phyloP scores from a whole-genome alignment of 495 filamentous ascomycete genomes.

The Neurospora sublineolata region DNA sequence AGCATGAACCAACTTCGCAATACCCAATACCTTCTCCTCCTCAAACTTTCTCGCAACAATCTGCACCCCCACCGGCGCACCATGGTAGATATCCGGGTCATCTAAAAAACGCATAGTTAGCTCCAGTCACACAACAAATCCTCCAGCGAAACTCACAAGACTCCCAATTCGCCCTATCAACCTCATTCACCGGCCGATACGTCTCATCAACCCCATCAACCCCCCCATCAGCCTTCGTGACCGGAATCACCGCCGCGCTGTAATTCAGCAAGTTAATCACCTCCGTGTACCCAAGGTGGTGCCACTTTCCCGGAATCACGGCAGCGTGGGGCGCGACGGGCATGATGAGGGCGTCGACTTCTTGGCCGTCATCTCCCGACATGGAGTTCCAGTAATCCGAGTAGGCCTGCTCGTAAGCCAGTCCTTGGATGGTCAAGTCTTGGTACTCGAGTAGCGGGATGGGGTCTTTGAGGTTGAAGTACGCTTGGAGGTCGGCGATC shows the following conservation, averaged over 20 bases:
- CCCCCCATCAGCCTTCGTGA: constrained; percentile 32
- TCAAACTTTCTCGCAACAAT: constrained; percentile 35
- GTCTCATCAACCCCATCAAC: constrained; percentile 18
- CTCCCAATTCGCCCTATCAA: constrained; percentile 27
- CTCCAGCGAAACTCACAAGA: constrained; percentile 17
- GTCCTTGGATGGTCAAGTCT: constrained; percentile 10
- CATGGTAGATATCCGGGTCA: constrained; percentile 37
- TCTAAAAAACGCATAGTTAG: constrained; percentile 12
- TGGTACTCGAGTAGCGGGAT: constrained; percentile 28
- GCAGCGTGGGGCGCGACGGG: constrained; percentile 49
- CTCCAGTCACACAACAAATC: not conserved
- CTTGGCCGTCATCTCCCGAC: constrained; percentile 19
- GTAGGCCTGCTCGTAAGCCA: constrained; percentile 21
- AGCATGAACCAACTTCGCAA: constrained; percentile 16
- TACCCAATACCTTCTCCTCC: constrained; percentile 38
- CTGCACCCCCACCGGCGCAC: constrained; percentile 38
- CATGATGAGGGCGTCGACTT: constrained; percentile 41
- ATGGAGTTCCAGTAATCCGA: constrained; percentile 30
- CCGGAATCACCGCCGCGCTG: constrained; percentile 33
- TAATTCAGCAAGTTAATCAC: constrained; percentile 35
- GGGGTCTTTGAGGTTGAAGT: constrained; percentile 23
- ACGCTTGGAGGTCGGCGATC: constrained; percentile 6
- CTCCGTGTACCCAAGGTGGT: constrained; percentile 25
- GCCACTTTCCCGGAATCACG: constrained; percentile 19
- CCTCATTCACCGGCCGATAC: constrained; percentile 22